These are phyloP conservation scores for Macaranga tanarius DNA, from an alignment of 441 rosid genomes.

Conservation along the genomic window DNA sequence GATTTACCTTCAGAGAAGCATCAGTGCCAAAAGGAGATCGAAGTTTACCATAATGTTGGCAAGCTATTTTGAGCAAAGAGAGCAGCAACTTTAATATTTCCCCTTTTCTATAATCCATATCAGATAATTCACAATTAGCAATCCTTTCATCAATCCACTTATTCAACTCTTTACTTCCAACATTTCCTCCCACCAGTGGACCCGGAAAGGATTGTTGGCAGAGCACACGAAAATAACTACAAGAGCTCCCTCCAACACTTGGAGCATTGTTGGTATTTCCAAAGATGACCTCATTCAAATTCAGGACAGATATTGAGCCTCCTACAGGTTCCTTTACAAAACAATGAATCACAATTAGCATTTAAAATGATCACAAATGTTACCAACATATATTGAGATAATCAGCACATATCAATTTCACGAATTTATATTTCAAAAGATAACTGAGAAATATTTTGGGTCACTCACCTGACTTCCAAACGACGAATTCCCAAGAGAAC, in stretches of 20 bases:
- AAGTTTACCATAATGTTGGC: conserved; percentile 95
- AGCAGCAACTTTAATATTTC: conserved; percentile 70
- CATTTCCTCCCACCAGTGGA: conserved; percentile 95
- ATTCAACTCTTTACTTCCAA: conserved; percentile 80
- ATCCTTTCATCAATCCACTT: conserved; percentile 97
- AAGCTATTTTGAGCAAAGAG: conserved; percentile 86
- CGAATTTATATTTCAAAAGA: background rate
- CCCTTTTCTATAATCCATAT: conserved; percentile 59
- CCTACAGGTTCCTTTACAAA: conserved; percentile 53
- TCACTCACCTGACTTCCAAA: conserved; percentile 76
- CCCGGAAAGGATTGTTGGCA: conserved; percentile 85
- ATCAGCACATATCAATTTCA: conserved; percentile 1
- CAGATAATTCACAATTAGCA: conserved; percentile 54
- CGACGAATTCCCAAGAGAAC: conserved; percentile 49
- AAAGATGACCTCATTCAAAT: conserved; percentile 63
- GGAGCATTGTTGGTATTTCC: conserved; percentile 40
- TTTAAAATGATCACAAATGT: conserved; percentile 4
- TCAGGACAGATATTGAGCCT: conserved; percentile 61
- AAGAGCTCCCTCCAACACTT: conserved; percentile 38
- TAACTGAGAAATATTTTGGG: background rate
- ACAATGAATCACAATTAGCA: conserved; percentile 31
- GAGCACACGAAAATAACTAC: conserved; percentile 62
- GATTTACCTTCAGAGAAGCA: conserved; percentile 54
- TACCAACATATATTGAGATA: background rate
- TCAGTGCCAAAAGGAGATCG: conserved; percentile 90